Conservation (phyloP, 257 asterid species). For the Scutellaria barbata region DNA sequence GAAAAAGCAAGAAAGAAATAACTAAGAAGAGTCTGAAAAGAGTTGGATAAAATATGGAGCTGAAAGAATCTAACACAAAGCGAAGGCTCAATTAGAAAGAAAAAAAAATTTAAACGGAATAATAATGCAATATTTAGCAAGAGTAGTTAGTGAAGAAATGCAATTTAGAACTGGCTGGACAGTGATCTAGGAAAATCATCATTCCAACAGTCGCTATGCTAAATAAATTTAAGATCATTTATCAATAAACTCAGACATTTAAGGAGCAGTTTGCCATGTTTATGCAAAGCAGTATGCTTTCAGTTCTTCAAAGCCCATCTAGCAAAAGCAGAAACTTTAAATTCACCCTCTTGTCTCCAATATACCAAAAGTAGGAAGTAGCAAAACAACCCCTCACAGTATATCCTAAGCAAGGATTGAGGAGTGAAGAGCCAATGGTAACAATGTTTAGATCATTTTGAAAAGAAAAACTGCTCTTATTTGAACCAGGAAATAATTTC, state of each 20-base stretch:
- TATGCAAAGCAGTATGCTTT: not conserved
- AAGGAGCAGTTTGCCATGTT: conserved; percentile 1
- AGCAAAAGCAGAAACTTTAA: conserved; percentile 15
- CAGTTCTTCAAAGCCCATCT: conserved; percentile 23
- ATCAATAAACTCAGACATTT: not conserved
- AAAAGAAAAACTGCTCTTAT: not conserved
- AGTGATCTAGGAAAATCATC: conserved; percentile 10
- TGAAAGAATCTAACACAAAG: conserved; percentile 16
- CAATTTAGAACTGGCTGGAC: conserved; percentile 24
- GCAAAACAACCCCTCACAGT: not conserved
- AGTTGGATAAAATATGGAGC: not conserved
- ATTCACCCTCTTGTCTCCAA: not conserved
- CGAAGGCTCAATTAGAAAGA: not conserved
- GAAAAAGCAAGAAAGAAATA: conserved; percentile 27
- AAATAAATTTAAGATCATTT: not conserved
- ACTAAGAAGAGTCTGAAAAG: conserved; percentile 3
- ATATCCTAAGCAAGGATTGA: conserved; percentile 24
- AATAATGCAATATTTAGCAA: conserved; percentile 3
- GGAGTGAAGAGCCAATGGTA: not conserved
- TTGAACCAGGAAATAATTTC: not conserved
- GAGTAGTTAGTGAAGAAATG: not conserved
- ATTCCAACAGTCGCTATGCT: not conserved
- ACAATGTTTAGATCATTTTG: conserved; percentile 10
- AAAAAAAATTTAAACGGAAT: not conserved
- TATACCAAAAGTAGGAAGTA: conserved; percentile 20